Conservation (phyloP, 2,329 filamentous ascomycete genomes). For the Fusarium beomiforme region DNA sequence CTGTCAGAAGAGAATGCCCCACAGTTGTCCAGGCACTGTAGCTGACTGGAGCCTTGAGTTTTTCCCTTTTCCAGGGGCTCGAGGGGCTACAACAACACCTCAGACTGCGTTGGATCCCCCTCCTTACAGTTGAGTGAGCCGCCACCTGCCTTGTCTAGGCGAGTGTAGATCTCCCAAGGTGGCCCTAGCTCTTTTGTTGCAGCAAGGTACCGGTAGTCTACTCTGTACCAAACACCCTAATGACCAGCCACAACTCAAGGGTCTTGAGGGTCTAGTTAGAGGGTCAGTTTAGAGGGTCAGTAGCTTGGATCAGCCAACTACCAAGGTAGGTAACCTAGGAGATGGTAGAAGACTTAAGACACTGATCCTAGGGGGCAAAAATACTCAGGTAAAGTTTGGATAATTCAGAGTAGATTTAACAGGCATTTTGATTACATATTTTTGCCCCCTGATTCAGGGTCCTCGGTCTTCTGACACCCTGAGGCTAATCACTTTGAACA, state of each 20-base stretch:
- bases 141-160: conserved; percentile 3
- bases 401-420: too few species aligned
- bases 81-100: conserved; percentile 39
- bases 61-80: conserved; percentile 41
- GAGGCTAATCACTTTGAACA: too few species aligned
- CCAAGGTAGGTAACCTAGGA: too few species aligned
- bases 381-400: too few species aligned
- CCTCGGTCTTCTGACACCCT: too few species aligned
- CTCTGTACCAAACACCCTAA: conserved; percentile 12
- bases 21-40: conserved; percentile 1
- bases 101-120: background rate
- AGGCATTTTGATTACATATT: too few species aligned
- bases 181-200: conserved; percentile 36
- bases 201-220: conserved; percentile 17
- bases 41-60: conserved; percentile 27
- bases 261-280: too few species aligned
- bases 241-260: conserved; percentile 3
- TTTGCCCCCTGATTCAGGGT: too few species aligned
- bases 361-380: too few species aligned
- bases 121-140: conserved; percentile 4
- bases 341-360: too few species aligned
- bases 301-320: background rate
- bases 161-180: conserved; percentile 37
- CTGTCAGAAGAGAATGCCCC: conserved; percentile 47
- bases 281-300: too few species aligned